Conservation (phyloP, 1,139 yeast genomes). For the Suhomyces taliae region DNA sequence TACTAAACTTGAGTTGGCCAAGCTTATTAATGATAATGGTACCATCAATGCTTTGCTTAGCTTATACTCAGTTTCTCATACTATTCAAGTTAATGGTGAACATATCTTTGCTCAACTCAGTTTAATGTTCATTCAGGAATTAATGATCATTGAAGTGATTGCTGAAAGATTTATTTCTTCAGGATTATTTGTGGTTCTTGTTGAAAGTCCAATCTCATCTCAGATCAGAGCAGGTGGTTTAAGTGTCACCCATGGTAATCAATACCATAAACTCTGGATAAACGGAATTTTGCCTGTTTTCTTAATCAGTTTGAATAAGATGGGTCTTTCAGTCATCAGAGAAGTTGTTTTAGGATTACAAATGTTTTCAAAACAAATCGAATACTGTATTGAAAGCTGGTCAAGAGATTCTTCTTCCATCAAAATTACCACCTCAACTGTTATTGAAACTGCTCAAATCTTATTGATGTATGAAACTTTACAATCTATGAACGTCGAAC, state of each 20-base stretch:
- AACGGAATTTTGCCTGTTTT: slow-evolving; percentile 76
- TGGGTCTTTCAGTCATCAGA: slow-evolving; percentile 64
- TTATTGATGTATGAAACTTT: slow-evolving; percentile 64
- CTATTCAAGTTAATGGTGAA: slow-evolving; percentile 60
- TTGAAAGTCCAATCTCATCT: slow-evolving; percentile 72
- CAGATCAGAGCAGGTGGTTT: slow-evolving; percentile 67
- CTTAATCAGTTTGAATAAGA: slow-evolving; percentile 56
- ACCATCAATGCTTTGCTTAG: slow-evolving; percentile 63
- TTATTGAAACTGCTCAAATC: slow-evolving; percentile 81
- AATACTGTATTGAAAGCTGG: slow-evolving; percentile 69
- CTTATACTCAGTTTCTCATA: slow-evolving; percentile 67
- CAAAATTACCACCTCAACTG: slow-evolving; percentile 60
- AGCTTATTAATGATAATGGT: slow-evolving; percentile 55
- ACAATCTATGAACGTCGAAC: slow-evolving; percentile 46
- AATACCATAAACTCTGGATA: slow-evolving; percentile 75
- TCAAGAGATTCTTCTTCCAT: slow-evolving; percentile 53
- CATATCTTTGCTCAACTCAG: slow-evolving; percentile 73
- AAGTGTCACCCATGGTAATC: slow-evolving; percentile 46
- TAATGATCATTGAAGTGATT: slow-evolving; percentile 59
- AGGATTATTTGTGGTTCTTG: slow-evolving; percentile 69
- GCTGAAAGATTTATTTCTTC: slow-evolving; percentile 65
- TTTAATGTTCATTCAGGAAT: slow-evolving; percentile 66
- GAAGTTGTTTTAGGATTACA: slow-evolving; percentile 66
- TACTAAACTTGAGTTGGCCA: slow-evolving; percentile 53
- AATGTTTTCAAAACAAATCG: slow-evolving; percentile 66